Base-by-base conservation (phyloP, 164 flowering plant genomes). In the Protea cynaroides region DNA sequence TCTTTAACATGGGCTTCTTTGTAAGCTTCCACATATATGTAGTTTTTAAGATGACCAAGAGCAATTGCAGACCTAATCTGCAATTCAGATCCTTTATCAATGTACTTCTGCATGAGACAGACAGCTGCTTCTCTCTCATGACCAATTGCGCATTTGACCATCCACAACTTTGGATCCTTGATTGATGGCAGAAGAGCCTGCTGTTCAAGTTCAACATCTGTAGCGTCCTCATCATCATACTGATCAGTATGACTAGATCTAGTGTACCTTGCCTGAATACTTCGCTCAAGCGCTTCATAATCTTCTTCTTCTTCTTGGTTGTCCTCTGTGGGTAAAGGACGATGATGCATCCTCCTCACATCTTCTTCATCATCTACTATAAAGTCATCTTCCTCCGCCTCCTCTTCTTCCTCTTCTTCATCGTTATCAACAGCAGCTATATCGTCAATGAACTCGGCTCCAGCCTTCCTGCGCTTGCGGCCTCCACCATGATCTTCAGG, bases 1-100 rank as follows among this genome's bases (percentile, higher is more conserved):
- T 95, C 97, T 71, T 75, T 89, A 62, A 95, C 99, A 76, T 95
- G 99, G 51, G 97, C 88, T 81, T 92, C 99, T 79, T 88, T 95
- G 62, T 92, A 88, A 62, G 99, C 99, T 74, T 95, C 97, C 37
- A 95, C 61, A 53, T 95, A 95, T 50, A 95, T 84, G 54, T 79
- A 89, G 68, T 87, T 87, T 67, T 92, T 88, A 1, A 95, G 84
- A 79, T 92, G 97, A 78, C 92, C 99, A 61, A 92, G 92, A 15
- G 99, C 99, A 71, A 92, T 53, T n/a, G 64, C 94, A 52, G 99
- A 92, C 68, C 80, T 83, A 56, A 95, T 95, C 74, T 88, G 99
- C 81, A 90, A 29, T 66, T 86, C 92, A 63, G 92, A 9, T 59
- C 96, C 96, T 74, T 75, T 90, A 74, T 90, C 96, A 51, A 95